Evolutionary conservation across 495 filamentous ascomycete species (phyloP), one percentile per base, ranked within the genome.

Genomic region (Aspergillus haitiensis): DNA sequence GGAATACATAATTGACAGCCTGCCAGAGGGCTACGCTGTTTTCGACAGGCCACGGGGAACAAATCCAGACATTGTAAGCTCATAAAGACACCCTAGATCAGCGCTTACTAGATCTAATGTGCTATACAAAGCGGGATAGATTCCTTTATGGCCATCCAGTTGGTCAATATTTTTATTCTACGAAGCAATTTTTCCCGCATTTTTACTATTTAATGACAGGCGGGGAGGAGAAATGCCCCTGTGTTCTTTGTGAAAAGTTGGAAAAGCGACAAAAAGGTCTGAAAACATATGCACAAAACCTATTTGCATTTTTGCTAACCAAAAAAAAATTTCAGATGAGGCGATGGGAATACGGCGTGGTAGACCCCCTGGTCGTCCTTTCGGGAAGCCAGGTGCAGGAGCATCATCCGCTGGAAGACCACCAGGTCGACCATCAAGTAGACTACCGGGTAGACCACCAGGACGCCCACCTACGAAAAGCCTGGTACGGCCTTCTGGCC

Each of bases 111-210:
- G 31, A 49, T 21, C 60, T 67, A 47, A 63, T 32, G 12, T 12
- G 16, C 9, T 9, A 8, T 10, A 7, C 44, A 53, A 54, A 82
- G 77, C 68, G 74, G 49, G 84, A 86, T 59, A 68, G 72, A 21
- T 82, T 77, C 48, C 70, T 86, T 11, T 86, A 72, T 57, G 84
- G 84, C 4, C 82, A 86, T 64, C 82, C 83, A 1, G 70, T 69
- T 35, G 78, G 79, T 6, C 62, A 70, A 33, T 74, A 68, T 37
- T 86, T 81, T 45, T 69, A 81, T 36, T 86, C 84, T 0, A 73
- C 79, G 0, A 68, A 72, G 6, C 66, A 76, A 6, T 87, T 87
- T 67, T 84, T 78, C 33, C 78, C 78, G 0, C 85, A 88, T 60
- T 87, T 87, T 67, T 71, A 69, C 48, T 75, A 76, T 70, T 64